A percentile compares a stretch with the other conserved stretches of the same genome.
These are phyloP conservation scores for Saraca asoca DNA, from an alignment of 331 rosid species.

Conservation along the genomic window DNA sequence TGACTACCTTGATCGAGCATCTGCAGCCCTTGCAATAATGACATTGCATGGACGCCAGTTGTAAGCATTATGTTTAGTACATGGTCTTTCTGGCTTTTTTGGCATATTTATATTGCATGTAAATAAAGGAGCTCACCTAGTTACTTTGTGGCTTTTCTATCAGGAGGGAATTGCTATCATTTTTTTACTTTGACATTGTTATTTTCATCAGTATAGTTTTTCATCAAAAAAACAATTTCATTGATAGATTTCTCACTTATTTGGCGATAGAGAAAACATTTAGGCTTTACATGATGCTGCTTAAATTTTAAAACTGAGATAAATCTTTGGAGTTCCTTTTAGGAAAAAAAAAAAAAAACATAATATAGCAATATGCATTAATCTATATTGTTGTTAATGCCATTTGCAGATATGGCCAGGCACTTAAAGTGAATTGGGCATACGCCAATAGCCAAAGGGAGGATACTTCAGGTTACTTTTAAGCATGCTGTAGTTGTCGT, in stretches of 20 bases:
- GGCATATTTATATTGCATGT: conserved; percentile 20
- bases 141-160: conserved; percentile 24
- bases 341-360: neutral
- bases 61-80: conserved; percentile 43
- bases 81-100: conserved; percentile 28
- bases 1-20: conserved; percentile 59
- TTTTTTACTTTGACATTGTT: conserved; percentile 16
- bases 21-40: conserved; percentile 70
- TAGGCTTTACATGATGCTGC: conserved; percentile 5
- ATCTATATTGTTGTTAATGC: conserved; percentile 7
- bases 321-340: neutral
- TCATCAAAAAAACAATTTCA: no score
- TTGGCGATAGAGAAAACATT: conserved; percentile 5
- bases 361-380: conserved; percentile 11
- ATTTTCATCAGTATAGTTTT: neutral
- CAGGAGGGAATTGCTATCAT: conserved; percentile 18
- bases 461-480: conserved; percentile 62
- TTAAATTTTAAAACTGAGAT: conserved; percentile 21
- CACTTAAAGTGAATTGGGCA: conserved; percentile 69
- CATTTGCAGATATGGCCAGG: conserved; percentile 58
- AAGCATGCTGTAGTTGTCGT: conserved; percentile 22
- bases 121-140: conserved; percentile 18
- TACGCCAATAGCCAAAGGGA: conserved; percentile 59
- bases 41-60: conserved; percentile 59
- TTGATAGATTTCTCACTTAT: conserved; percentile 12